phyloP scores from a whole-genome alignment of 441 rosid genomes.

The Gossypium trilobum region DNA sequence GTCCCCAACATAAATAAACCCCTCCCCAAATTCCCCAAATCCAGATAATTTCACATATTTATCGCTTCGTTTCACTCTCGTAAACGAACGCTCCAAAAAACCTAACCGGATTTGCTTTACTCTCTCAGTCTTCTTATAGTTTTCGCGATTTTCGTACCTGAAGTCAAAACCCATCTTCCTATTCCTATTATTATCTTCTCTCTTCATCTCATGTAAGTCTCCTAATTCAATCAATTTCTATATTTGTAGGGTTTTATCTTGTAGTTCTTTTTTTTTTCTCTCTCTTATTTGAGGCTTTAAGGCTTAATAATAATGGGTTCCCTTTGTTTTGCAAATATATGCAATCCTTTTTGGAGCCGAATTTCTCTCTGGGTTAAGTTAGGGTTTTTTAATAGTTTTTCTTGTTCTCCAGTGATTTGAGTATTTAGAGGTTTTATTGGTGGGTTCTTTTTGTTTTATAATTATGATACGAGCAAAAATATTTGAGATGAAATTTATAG shows the following conservation, averaged over 20 bases:
- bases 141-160: background rate
- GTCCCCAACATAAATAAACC: background rate
- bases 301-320: background rate
- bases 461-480: too few relatives aligned
- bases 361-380: background rate
- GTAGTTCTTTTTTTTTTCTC: background rate
- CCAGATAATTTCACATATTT: background rate
- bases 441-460: background rate
- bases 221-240: background rate
- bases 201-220: background rate
- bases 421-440: background rate
- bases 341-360: background rate
- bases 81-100: background rate
- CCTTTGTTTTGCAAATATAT: background rate
- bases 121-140: background rate
- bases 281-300: background rate
- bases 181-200: background rate
- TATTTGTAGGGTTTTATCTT: slow-evolving; percentile 13
- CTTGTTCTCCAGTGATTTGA: background rate
- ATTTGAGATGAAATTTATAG: too few relatives aligned
- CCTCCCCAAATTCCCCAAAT: background rate
- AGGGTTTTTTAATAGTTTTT: slow-evolving; percentile 8
- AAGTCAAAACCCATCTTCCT: background rate
- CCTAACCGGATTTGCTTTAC: background rate
- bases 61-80: background rate